Evolutionary conservation across 2,329 filamentous ascomycete genomes (phyloP).

Genomic region (Penicillium sp.): DNA sequence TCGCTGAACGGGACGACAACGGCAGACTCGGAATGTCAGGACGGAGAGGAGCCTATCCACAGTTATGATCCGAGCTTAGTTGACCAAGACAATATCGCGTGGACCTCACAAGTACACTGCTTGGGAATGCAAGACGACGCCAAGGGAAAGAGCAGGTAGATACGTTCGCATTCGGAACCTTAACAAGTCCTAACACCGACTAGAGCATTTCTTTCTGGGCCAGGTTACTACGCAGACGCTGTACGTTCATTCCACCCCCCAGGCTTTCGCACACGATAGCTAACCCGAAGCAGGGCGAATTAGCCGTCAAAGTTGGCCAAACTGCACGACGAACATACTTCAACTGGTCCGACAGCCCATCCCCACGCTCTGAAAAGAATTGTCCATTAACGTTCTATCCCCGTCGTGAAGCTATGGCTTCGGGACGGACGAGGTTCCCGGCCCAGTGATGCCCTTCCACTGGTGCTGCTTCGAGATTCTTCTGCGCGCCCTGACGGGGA

Average conservation of each 20-base stretch:
- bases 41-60: conserved; percentile 24
- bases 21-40: conserved; percentile 9
- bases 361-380: neutral
- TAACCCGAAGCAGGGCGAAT: conserved; percentile 24
- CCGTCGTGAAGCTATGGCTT: conserved; percentile 23
- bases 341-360: conserved; percentile 20
- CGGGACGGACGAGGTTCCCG: conserved; percentile 24
- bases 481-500: conserved; percentile 23
- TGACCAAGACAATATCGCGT: conserved; percentile 21
- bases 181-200: neutral
- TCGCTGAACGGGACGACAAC: conserved; percentile 19
- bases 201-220: conserved; percentile 27
- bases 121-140: conserved; percentile 18
- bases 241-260: conserved; percentile 13
- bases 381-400: conserved; percentile 2
- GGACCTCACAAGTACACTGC: conserved; percentile 28
- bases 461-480: conserved; percentile 30
- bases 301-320: conserved; percentile 23
- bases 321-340: conserved; percentile 16
- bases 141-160: conserved; percentile 23
- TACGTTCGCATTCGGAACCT: neutral
- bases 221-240: conserved; percentile 28
- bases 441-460: conserved; percentile 29
- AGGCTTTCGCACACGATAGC: neutral
- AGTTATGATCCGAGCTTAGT: conserved; percentile 29